Evolutionary conservation across 1,139 yeast species (phyloP).

Genomic region (Hyphopichia buzzinii): DNA sequence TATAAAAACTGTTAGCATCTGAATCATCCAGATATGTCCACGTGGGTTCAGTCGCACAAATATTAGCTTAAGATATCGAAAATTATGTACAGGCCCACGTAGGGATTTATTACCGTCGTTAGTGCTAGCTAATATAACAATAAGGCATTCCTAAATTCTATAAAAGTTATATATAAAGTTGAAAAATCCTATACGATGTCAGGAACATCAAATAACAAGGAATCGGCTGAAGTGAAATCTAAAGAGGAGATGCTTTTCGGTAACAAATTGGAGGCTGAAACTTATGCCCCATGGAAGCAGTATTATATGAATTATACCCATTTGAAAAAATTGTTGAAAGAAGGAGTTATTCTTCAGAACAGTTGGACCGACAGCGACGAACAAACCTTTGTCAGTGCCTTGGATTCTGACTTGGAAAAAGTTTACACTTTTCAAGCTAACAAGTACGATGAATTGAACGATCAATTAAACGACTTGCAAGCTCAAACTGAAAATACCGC

Average conservation of each 20-base stretch:
- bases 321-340: conserved; percentile 79
- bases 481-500: conserved; percentile 28
- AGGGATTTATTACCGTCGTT: no score
- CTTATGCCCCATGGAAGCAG: conserved; percentile 85
- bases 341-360: conserved; percentile 56
- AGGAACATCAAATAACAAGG: neutral
- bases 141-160: neutral
- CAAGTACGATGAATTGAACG: conserved; percentile 68
- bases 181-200: neutral
- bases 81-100: no score
- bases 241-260: conserved; percentile 71
- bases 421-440: conserved; percentile 84
- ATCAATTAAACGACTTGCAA: conserved; percentile 64
- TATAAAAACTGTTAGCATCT: no score
- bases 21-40: no score
- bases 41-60: no score
- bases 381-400: conserved; percentile 71
- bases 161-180: no score
- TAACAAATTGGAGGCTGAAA: conserved; percentile 75
- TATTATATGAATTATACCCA: conserved; percentile 78
- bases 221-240: neutral
- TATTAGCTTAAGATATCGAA: no score
- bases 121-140: neutral
- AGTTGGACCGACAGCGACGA: conserved; percentile 83
- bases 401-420: conserved; percentile 85